These are phyloP conservation scores for Arachnopeziza araneosa DNA, from an alignment of 2,329 filamentous ascomycete species.

Conservation along the genomic window DNA sequence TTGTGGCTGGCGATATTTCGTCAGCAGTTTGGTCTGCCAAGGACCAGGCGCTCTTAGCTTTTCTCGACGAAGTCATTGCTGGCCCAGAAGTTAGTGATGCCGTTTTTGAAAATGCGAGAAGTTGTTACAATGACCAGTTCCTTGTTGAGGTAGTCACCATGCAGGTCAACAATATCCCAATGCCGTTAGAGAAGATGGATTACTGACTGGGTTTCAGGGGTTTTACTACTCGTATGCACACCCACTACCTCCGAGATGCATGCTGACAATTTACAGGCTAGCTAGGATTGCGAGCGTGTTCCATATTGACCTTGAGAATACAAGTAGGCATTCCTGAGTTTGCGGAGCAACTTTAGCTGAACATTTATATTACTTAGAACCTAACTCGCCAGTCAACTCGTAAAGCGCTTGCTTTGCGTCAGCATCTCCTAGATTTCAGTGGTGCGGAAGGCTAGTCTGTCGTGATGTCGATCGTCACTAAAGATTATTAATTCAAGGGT, in stretches of 20 bases:
- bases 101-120: slow-evolving; percentile 17
- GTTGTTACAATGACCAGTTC: slow-evolving; percentile 18
- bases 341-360: not conserved
- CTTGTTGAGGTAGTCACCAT: slow-evolving; percentile 22
- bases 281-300: slow-evolving; percentile 20
- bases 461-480: not conserved
- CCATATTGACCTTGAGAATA: slow-evolving; percentile 15
- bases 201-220: slow-evolving; percentile 11
- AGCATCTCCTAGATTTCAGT: not conserved
- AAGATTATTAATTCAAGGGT: not conserved
- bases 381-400: not conserved
- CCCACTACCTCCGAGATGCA: not conserved
- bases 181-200: not conserved
- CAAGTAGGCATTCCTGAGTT: not conserved
- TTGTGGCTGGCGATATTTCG: slow-evolving; percentile 14
- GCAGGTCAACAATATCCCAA: slow-evolving; percentile 14
- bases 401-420: not conserved
- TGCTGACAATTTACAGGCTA: slow-evolving; percentile 5
- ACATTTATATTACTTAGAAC: not conserved
- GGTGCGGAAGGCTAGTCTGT: not conserved
- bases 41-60: slow-evolving; percentile 18
- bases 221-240: slow-evolving; percentile 9
- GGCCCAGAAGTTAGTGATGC: slow-evolving; percentile 17
- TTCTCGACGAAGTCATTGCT: slow-evolving; percentile 19
- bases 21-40: slow-evolving; percentile 14